Evolutionary conservation across 2,329 filamentous ascomycete genomes (phyloP), one percentile per base, ranked within the genome.

Genomic region (Fusarium albidum): DNA sequence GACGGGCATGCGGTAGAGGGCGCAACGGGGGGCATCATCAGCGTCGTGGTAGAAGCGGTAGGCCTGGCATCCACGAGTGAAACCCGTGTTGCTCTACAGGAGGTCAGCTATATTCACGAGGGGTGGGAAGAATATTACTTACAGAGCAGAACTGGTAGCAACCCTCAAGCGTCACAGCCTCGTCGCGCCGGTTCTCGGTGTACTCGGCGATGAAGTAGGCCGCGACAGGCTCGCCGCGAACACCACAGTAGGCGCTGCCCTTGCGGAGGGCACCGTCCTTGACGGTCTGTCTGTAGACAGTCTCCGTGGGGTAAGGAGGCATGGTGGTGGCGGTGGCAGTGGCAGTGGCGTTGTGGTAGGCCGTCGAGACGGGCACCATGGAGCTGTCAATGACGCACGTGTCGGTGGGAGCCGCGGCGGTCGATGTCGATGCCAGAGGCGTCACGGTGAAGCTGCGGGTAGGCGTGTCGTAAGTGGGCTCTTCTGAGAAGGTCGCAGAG

Each of bases 101-200:
- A n/a, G 12, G 40, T 49, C 31, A 52, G 48, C 18, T 25, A 4
- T 46, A 11, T n/a, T n/a, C n/a, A n/a, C n/a, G n/a, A 6, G 5
- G 12, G 9, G 10, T 12, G 9, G 52, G 13, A 26, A 5, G 13
- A 27, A 25, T 26, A 9, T 10, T 7, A 63, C 65, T 70, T 61
- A 72, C 76, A 43, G 60, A 57, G 57, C 76, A 79, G 65, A 77
- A 75, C 53, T 76, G 68, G 63, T 70, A 78, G 66, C 77, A 78
- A 3, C 74, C 75, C 51, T 73, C 64, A 8, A 75, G 64, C 3
- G 72, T 75, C 18, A 79, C 70, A 2, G 66, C 61, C 29, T 72
- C 69, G 11, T 59, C 65, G 2, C 52, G 52, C 7, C 57, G 65
- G 49, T 77, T 69, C 59, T 77, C 67, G 37, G 69, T 67, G 53